phyloP scores from a whole-genome alignment of 2,329 filamentous ascomycete genomes.

The Penicillium glabrum region DNA sequence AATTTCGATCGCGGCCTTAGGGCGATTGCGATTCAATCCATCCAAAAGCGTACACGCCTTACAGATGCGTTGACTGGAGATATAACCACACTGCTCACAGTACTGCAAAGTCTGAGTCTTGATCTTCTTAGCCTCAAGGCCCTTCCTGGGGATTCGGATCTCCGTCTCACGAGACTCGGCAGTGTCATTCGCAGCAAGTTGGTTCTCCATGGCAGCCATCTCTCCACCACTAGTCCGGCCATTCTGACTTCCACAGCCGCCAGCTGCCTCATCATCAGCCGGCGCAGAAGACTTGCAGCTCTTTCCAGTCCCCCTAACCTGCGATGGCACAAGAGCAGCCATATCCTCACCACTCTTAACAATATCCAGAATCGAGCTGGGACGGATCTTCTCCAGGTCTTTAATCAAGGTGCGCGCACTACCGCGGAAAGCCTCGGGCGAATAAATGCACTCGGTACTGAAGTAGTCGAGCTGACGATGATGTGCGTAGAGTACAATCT shows the following conservation, averaged over 20 bases:
- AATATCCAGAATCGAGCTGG: constrained; percentile 92
- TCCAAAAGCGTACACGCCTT: constrained; percentile 92
- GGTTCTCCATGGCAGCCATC: constrained; percentile 78
- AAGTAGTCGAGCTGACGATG: constrained; percentile 98
- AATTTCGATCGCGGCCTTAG: constrained; percentile 47
- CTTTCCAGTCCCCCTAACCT: constrained; percentile 42
- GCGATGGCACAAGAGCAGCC: constrained; percentile 75
- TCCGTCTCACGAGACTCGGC: constrained; percentile 66
- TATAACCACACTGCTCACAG: constrained; percentile 87
- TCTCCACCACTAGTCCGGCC: constrained; percentile 69
- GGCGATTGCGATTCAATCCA: constrained; percentile 74
- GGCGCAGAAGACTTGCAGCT: constrained; percentile 25
- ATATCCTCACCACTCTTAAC: constrained; percentile 95
- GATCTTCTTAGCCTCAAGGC: constrained; percentile 49
- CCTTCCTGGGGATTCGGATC: constrained; percentile 47
- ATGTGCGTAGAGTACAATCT: constrained; percentile 96
- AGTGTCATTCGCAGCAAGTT: constrained; percentile 64
- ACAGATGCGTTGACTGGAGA: constrained; percentile 90
- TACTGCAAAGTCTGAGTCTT: constrained; percentile 62
- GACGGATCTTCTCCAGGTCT: constrained; percentile 86
- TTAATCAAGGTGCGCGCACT: constrained; percentile 92
- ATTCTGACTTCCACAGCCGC: constrained; percentile 73
- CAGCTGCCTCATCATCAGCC: constrained; percentile 55
- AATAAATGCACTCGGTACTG: constrained; percentile 97
- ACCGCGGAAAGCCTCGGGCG: constrained; percentile 91